These are phyloP conservation scores for Corymbia maculata DNA, from an alignment of 345 rosid species.

Conservation along the genomic window DNA sequence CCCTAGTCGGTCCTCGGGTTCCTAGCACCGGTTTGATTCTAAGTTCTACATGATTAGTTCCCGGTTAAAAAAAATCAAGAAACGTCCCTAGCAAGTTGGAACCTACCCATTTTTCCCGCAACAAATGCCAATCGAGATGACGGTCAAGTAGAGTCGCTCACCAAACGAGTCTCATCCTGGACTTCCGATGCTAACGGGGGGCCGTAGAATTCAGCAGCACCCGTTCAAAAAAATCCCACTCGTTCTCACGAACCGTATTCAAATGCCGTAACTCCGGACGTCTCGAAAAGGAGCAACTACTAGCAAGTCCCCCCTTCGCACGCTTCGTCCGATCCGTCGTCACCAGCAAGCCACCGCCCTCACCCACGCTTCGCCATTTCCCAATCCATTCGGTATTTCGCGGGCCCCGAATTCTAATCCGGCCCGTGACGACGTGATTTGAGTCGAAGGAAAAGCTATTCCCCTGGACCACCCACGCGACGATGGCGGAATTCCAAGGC, in stretches of 20 bases:
- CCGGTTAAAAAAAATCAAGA: no score
- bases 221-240: not conserved
- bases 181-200: not conserved
- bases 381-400: not conserved
- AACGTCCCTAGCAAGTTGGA: not conserved
- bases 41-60: not conserved
- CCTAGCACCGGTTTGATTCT: no score
- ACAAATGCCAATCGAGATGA: not conserved
- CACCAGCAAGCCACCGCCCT: not conserved
- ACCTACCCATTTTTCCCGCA: not conserved
- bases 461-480: not conserved
- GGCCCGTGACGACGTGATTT: not conserved
- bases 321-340: not conserved
- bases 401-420: not conserved
- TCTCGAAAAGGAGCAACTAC: not conserved
- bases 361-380: not conserved
- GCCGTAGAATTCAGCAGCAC: not conserved
- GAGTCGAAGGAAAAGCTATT: not conserved
- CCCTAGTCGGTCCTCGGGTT: not conserved
- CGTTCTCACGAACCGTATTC: not conserved
- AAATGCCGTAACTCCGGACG: not conserved
- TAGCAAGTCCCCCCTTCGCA: not conserved
- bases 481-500: not conserved
- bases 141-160: not conserved
- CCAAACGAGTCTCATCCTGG: not conserved